These are phyloP conservation scores for Corchorus olitorius DNA, from an alignment of 345 rosid species.

Conservation along the genomic window DNA sequence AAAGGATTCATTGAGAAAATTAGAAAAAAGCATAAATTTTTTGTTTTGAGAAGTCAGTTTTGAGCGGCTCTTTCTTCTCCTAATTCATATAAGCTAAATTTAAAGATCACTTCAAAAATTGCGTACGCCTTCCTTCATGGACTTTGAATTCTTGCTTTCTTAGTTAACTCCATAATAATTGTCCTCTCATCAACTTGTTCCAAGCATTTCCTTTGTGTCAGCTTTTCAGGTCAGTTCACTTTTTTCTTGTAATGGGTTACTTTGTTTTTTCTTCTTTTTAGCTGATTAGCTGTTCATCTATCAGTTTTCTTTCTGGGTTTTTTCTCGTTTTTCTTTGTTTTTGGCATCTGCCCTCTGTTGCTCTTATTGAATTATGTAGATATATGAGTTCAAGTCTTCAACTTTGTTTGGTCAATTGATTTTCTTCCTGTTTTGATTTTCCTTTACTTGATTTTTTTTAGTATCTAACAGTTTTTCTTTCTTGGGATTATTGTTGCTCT, in stretches of 20 bases:
- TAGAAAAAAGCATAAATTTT: neutral
- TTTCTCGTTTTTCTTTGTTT: neutral
- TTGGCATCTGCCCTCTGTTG: neutral
- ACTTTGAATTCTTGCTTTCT: constrained; percentile 20
- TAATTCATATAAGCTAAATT: neutral
- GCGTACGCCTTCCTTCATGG: constrained; percentile 18
- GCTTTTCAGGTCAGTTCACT: constrained; percentile 15
- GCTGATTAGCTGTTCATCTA: neutral
- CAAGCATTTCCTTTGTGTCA: neutral
- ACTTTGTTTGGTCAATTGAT: neutral
- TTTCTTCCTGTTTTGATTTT: neutral
- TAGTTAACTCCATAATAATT: neutral
- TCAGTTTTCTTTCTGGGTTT: neutral
- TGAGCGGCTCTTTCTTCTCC: neutral
- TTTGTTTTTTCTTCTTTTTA: neutral
- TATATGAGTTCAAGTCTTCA: neutral
- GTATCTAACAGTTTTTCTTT: neutral
- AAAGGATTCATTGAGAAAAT: neutral
- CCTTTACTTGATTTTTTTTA: neutral
- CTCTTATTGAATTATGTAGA: neutral
- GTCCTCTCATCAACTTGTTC: neutral
- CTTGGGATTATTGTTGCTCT: neutral
- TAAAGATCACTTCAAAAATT: neutral
- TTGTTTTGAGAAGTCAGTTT: constrained; percentile 8
- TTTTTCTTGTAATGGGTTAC: neutral